Percentiles rank a stretch among this genome's conserved stretches.
phyloP scores from a whole-genome alignment of 2,329 filamentous ascomycete species.

The Fusarium equiseti region DNA sequence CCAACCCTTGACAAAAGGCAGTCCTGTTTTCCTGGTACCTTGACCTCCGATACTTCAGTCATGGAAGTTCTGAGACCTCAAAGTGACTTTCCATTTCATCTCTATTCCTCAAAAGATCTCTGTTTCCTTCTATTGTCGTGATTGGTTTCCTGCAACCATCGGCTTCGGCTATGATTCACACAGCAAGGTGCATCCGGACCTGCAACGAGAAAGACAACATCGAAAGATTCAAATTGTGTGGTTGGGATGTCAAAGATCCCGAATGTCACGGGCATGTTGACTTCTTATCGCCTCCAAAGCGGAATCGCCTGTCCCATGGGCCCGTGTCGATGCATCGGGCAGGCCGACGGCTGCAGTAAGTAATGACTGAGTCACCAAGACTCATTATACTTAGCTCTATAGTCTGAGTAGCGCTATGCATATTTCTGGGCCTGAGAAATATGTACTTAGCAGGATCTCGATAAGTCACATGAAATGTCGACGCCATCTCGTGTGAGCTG shows the following conservation, averaged over 20 bases:
- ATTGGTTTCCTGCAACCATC: background rate
- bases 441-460: background rate
- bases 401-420: background rate
- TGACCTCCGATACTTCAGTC: background rate
- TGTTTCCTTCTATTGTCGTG: background rate
- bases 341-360: slow-evolving; percentile 6
- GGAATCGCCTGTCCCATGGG: background rate
- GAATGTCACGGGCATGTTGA: background rate
- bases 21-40: too few relatives aligned
- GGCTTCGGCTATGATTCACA: background rate
- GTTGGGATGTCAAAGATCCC: background rate
- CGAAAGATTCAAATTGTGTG: background rate
- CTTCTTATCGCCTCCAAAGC: background rate
- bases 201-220: background rate
- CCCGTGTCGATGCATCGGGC: slow-evolving; percentile 1
- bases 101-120: background rate
- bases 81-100: background rate
- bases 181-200: background rate
- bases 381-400: background rate
- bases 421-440: background rate
- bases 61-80: background rate
- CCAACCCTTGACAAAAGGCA: background rate
- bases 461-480: background rate
- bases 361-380: background rate
- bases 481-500: background rate